Evolutionary conservation across 352 stramenopile species (phyloP), one percentile per base, ranked within the genome.

Genomic region (Phytophthora multivora): DNA sequence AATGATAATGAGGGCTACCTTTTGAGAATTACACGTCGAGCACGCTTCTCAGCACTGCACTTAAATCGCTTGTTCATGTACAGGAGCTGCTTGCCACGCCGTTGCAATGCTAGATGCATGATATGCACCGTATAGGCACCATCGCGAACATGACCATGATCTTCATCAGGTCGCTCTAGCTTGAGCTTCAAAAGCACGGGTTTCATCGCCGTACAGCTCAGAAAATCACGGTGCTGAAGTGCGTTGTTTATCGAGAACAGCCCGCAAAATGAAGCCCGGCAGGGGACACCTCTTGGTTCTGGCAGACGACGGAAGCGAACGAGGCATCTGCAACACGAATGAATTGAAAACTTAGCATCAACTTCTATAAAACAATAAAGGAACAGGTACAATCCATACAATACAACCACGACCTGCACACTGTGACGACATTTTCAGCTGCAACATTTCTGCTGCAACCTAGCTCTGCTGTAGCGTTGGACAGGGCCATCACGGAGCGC

Each of bases 181-280:
- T 35, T 43, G 2, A 52, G 18, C 5, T 25, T 36, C 10, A 15
- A 2, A 25, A 60, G 41, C 0, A 60, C 25, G 10, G 41, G 18
- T 15, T 33, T 11, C 28, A 60, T n/a, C 5, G 30, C 16, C 10
- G 40, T 21, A 7, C 3, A 2, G n/a, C 13, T 60, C n/a, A 52
- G 15, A 25, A 52, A 47, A 13, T 53, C 52, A 5, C 26, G 28
- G 18, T 51, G 5, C 52, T 45, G 30, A 0, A 61, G 52, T 1
- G 28, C 41, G n/a, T 61, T 61, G 21, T 52, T 52, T 8, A 53
- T 30, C 12, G 19, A 61, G 19, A 46, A 61, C 3, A 61, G 3
- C 0, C 52, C 52, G 19, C 52, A 61, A 5, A 61, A 52, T 0
- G 52, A 45, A 4, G 5, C 31, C 28, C 41, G 18, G 3, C 45